Evolutionary conservation across 495 filamentous ascomycete genomes (phyloP).

Genomic region (Neurospora sp.): DNA sequence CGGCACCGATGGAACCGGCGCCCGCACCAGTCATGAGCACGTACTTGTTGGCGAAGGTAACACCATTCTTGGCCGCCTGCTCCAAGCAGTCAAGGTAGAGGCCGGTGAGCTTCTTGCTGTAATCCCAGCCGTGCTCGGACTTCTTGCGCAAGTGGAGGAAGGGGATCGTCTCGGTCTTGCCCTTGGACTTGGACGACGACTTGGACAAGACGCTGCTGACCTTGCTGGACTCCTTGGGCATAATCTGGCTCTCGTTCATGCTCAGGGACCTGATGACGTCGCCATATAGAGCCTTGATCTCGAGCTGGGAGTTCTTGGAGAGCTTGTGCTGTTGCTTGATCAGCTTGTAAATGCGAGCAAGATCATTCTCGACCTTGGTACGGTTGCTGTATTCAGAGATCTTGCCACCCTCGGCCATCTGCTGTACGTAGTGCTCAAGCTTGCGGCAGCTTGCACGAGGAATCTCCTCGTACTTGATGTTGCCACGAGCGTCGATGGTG

Average conservation of each 20-base stretch:
- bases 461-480: constrained; percentile 78
- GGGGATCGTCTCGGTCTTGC: constrained; percentile 92
- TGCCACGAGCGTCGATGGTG: constrained; percentile 78
- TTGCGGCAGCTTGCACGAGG: constrained; percentile 88
- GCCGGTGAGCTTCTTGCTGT: constrained; percentile 94
- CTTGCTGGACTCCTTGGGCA: constrained; percentile 67
- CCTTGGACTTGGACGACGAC: constrained; percentile 57
- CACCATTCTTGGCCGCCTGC: constrained; percentile 72
- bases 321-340: constrained; percentile 96
- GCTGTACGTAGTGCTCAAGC: constrained; percentile 94
- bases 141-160: constrained; percentile 97
- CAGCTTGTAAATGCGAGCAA: constrained; percentile 89
- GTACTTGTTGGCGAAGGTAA: constrained; percentile 91
- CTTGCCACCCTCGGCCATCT: constrained; percentile 97
- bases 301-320: constrained; percentile 84
- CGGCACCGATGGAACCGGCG: constrained; percentile 96
- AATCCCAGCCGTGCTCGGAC: constrained; percentile 92
- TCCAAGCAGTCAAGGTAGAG: constrained; percentile 86
- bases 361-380: constrained; percentile 93
- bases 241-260: constrained; percentile 97
- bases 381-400: constrained; percentile 98
- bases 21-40: constrained; percentile 97
- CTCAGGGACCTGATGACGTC: constrained; percentile 84
- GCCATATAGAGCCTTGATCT: constrained; percentile 89
- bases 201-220: constrained; percentile 53